Evolutionary conservation across 176 grass and related monocot species (phyloP).

Genomic region (Cenchrus fungigraminus): DNA sequence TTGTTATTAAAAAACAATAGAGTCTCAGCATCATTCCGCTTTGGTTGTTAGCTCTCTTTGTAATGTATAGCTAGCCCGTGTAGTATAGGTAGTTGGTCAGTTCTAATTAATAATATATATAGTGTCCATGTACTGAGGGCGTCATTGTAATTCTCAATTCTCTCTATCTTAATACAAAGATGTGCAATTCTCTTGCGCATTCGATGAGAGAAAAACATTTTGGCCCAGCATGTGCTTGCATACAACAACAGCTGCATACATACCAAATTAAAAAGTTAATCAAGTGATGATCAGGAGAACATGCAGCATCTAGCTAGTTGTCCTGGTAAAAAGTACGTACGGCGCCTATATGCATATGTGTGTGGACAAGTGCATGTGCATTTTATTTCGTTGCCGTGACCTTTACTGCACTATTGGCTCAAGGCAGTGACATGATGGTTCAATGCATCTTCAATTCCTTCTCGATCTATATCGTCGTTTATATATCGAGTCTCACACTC

Average conservation of each 20-base stretch:
- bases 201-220: background rate
- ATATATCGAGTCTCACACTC: no score
- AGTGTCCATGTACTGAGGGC: no score
- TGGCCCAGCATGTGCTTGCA: background rate
- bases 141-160: no score
- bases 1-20: background rate
- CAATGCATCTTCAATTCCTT: background rate
- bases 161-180: no score
- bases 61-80: no score
- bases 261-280: conserved; percentile 8
- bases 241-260: background rate
- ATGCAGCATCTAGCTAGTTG: conserved; percentile 36
- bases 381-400: conserved; percentile 46
- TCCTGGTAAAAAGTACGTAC: conserved; percentile 39
- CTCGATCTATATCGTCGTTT: no score
- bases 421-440: conserved; percentile 28
- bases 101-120: no score
- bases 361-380: conserved; percentile 62
- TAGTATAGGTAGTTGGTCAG: no score
- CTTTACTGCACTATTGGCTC: conserved; percentile 53
- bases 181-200: no score
- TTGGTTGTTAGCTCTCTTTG: no score
- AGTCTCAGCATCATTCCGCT: no score
- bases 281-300: conserved; percentile 18
- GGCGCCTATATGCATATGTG: conserved; percentile 22